Base-by-base conservation (phyloP, 441 rosid species). In the Pelargonium citronellum region DNA sequence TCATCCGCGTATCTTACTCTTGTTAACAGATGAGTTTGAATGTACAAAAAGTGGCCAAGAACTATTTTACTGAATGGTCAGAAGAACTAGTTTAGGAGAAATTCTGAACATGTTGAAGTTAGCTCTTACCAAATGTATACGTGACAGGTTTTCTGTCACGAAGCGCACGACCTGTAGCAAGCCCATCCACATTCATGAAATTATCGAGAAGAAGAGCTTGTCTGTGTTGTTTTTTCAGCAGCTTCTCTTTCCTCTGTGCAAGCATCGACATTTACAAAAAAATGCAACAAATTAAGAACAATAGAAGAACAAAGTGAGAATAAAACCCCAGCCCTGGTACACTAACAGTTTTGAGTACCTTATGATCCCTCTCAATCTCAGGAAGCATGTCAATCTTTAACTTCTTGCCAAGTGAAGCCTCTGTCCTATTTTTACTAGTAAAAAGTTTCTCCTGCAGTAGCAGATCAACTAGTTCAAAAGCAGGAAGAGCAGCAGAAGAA, bases 61-160 rank as follows among this genome's bases (percentile, higher is more conserved):
- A 5, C 41, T 37, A 37, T 37, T 37, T 37, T 37, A 37, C 8
- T 37, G 41, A 37, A 37, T 37, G 41, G 8, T 7, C 19, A 69
- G 41, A 63, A 53, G 30, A 73, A 67, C 8, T 17, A 24, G 44
- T 51, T 44, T 53, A 27, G 39, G 7, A 51, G 41, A 11, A 3
- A 66, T 60, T 34, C 37, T 9, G 46, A 64, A 57, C 15, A 73
- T 64, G 69, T 20, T 30, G 67, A 67, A 51, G 71, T 64, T 63
- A 61, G 17, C 61, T 77, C 87, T 82, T 86, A 92, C 99, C 99
- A 80, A 95, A 95, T 67, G 99, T 95, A 70, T 95, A 95, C 74
- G 93, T 87, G 75, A 95, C 98, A 61, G 96, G 99, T 71, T 95
- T 95, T 77, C 99, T 86, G 75, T 92, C 97, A 74, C 99, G 99